These are phyloP conservation scores for Lasiodiplodia theobromae DNA, from an alignment of 2,329 filamentous ascomycete genomes.

Conservation along the genomic window DNA sequence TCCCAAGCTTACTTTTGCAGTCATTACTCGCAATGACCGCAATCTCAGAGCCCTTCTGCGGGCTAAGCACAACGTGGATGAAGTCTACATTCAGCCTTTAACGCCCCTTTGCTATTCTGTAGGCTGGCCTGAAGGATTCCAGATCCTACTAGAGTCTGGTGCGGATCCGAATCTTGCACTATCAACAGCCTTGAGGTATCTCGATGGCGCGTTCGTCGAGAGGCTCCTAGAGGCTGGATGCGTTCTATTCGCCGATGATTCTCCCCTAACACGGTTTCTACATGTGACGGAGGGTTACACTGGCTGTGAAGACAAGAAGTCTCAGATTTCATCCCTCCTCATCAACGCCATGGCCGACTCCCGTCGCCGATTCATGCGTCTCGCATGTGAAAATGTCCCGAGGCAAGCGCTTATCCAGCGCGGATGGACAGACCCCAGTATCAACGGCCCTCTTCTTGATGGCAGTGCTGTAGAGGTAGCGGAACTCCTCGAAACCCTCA, in stretches of 20 bases:
- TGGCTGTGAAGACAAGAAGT: not conserved
- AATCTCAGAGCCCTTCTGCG: not conserved
- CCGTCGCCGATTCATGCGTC: not conserved
- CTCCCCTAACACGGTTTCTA: too few relatives aligned
- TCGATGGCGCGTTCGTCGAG: too few relatives aligned
- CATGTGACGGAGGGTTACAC: too few relatives aligned
- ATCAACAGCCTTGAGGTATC: not conserved
- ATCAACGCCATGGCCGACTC: not conserved
- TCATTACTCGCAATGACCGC: not conserved
- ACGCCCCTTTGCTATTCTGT: too few relatives aligned
- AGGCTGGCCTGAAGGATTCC: not conserved
- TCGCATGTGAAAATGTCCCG: not conserved
- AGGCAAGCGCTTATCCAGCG: not conserved
- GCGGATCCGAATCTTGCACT: not conserved
- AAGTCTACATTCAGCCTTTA: fast-evolving
- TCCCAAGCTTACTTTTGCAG: not conserved
- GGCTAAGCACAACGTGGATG: not conserved
- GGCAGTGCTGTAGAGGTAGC: not conserved
- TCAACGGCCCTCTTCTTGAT: not conserved
- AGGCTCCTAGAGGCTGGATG: not conserved
- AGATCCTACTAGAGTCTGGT: not conserved
- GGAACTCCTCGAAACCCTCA: not conserved
- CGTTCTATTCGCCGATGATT: not conserved
- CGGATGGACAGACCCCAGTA: not conserved
- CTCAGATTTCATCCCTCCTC: not conserved